Conservation (phyloP, 2,329 filamentous ascomycete genomes). For the Grosmannia clavigera region DNA sequence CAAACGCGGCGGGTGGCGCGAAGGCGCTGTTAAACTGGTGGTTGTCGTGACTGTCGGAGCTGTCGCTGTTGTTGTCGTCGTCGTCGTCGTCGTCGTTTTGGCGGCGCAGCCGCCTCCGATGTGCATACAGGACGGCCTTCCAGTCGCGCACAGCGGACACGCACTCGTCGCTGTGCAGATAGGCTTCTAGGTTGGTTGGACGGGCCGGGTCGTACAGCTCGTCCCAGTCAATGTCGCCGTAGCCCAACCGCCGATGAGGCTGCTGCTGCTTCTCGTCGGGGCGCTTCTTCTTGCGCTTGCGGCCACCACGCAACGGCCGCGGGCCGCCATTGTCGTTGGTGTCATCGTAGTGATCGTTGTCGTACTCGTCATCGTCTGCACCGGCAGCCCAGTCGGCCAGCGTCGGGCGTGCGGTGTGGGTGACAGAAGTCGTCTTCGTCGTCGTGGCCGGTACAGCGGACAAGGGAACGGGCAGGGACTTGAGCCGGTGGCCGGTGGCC, state of each 20-base stretch:
- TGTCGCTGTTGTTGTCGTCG: slow-evolving; percentile 19
- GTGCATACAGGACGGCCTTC: slow-evolving; percentile 69
- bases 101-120: slow-evolving; percentile 43
- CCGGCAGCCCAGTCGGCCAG: slow-evolving; percentile 71
- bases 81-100: slow-evolving; percentile 16
- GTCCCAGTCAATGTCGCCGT: slow-evolving; percentile 61
- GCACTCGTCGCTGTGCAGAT: slow-evolving; percentile 72
- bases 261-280: slow-evolving; percentile 40
- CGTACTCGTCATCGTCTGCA: slow-evolving; percentile 16
- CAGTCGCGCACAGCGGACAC: slow-evolving; percentile 70
- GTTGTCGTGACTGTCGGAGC: slow-evolving; percentile 14
- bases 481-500: slow-evolving; percentile 34
- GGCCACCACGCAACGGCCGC: slow-evolving; percentile 53
- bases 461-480: slow-evolving; percentile 10
- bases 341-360: background rate
- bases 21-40: slow-evolving; percentile 23
- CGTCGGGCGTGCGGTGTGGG: slow-evolving; percentile 28
- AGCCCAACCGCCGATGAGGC: slow-evolving; percentile 38
- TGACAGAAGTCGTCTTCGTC: slow-evolving; percentile 12
- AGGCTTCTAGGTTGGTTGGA: slow-evolving; percentile 77
- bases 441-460: slow-evolving; percentile 4
- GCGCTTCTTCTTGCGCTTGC: slow-evolving; percentile 44
- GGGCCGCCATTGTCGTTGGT: slow-evolving; percentile 2
- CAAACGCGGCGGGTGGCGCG: slow-evolving; percentile 29
- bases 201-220: slow-evolving; percentile 77